Percentiles rank a stretch among this genome's conserved stretches.
These are phyloP conservation scores for Exidia glandulosa DNA, from an alignment of 768 basidiomycete species.

Conservation along the genomic window DNA sequence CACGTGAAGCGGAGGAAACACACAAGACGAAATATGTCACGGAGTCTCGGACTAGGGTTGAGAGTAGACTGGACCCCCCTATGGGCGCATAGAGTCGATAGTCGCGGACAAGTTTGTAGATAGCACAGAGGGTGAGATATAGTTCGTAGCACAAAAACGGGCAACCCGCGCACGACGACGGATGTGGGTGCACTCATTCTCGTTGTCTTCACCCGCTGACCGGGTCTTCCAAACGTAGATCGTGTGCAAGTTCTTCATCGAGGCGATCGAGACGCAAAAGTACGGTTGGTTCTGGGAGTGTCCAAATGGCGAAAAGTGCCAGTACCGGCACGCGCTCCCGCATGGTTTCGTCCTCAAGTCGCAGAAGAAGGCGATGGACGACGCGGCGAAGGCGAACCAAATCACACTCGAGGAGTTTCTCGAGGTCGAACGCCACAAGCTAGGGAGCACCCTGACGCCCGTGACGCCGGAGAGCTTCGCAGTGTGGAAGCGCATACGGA, in stretches of 20 bases:
- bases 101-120: conserved; percentile 98
- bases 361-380: conserved; percentile 83
- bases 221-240: conserved; percentile 49
- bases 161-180: conserved; percentile 85
- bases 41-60: too few relatives aligned
- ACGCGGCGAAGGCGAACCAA: conserved; percentile 75
- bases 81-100: conserved; percentile 94
- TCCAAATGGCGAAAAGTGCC: conserved; percentile 79
- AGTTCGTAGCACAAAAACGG: conserved; percentile 74
- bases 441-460: conserved; percentile 81
- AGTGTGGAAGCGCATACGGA: conserved; percentile 86
- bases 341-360: conserved; percentile 94
- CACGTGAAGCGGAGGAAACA: too few relatives aligned
- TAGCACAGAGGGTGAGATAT: conserved; percentile 81
- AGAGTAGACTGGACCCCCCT: too few relatives aligned
- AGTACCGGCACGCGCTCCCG: conserved; percentile 90
- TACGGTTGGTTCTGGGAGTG: conserved; percentile 98
- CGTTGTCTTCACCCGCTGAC: neutral
- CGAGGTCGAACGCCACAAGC: conserved; percentile 96
- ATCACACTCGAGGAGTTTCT: conserved; percentile 96
- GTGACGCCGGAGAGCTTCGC: conserved; percentile 89
- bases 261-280: conserved; percentile 76
- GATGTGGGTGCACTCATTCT: conserved; percentile 59
- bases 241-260: conserved; percentile 95
- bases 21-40: conserved; percentile 68